A percentile compares a stretch with the other conserved stretches of the same genome.
phyloP scores from a whole-genome alignment of 257 asterid species.

The Solanum infundibuliforme region DNA sequence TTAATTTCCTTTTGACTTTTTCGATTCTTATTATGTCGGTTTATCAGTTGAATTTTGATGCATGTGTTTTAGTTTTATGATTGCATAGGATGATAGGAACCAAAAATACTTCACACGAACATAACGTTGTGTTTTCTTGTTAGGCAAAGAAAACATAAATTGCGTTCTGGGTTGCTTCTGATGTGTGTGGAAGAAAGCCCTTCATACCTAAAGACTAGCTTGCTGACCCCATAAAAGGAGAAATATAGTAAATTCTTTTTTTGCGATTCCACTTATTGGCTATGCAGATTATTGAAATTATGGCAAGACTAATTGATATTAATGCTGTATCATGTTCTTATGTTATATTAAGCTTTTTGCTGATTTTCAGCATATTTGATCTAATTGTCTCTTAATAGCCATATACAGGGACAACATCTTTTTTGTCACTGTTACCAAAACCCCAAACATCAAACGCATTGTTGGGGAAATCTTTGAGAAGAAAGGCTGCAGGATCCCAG shows the following conservation, averaged over 20 bases:
- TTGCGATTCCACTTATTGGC: background rate
- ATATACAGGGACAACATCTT: conserved; percentile 11
- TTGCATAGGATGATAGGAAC: background rate
- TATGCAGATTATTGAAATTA: background rate
- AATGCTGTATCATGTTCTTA: background rate
- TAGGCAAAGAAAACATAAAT: background rate
- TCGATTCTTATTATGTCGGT: background rate
- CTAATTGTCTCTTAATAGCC: background rate
- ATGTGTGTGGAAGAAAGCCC: background rate
- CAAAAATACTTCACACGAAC: background rate
- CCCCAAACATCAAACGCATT: conserved; percentile 7
- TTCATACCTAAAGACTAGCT: background rate
- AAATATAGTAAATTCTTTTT: background rate
- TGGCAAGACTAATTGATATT: background rate
- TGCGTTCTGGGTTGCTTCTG: background rate
- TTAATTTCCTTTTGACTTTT: background rate
- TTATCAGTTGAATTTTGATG: background rate
- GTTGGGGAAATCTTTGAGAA: conserved; percentile 15
- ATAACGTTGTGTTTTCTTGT: background rate
- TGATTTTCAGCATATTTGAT: background rate
- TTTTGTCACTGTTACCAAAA: conserved; percentile 19
- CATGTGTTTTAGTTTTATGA: background rate
- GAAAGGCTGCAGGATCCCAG: background rate
- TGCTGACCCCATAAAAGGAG: background rate
- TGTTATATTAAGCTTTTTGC: background rate